Evolutionary conservation across 116 monocot genomes (phyloP), one percentile per base, ranked within the genome.

Genomic region (Posidonia oceanica): DNA sequence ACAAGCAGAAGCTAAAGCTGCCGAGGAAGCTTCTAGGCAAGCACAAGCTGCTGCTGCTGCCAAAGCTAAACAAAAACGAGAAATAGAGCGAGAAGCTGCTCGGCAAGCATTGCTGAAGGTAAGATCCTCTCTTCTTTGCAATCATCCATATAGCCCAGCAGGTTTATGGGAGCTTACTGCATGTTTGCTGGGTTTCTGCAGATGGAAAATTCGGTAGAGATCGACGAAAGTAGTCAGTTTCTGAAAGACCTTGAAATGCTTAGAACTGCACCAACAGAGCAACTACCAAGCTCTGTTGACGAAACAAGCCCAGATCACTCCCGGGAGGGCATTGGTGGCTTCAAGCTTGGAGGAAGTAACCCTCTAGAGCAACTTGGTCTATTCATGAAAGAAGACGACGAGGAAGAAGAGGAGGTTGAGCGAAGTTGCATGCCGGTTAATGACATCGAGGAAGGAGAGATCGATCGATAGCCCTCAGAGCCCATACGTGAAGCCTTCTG

Each of bases 1-100:
- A 44, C 91, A 95, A 79, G 88, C 91, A 52, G 91, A 95, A 75
- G 91, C 95, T 69, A 91, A 88, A 81, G 86, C 79, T 57, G 91
- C 88, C 2, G 95, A 91, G 63, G 88, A 81, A 29, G 84, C 78
- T 62, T 80, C 79, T 22, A 84, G 63, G 52, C 79, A 72, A 71
- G 88, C 81, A 39, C 86, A 88, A 75, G 91, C 78, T 59, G 86
- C 80, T 64, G 88, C 84, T 68, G 84, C 84, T 11, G 82, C 84
- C 2, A 86, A 95, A 76, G 88, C 95, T n/a, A 95, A 88, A 76
- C 82, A 77, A 37, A 79, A 80, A 69, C 70, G 84, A 52, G 88
- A 91, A 64, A 79, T 82, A 14, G 88, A 95, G 80, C 84, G 95
- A 79, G 95, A 91, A 75, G 91, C 95, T 52, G 91, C 95, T 56